A percentile compares a stretch with the other conserved stretches of the same genome.
Evolutionary conservation across 169 alveolate species (phyloP).

Genomic region (Eimeria praecox): DNA sequence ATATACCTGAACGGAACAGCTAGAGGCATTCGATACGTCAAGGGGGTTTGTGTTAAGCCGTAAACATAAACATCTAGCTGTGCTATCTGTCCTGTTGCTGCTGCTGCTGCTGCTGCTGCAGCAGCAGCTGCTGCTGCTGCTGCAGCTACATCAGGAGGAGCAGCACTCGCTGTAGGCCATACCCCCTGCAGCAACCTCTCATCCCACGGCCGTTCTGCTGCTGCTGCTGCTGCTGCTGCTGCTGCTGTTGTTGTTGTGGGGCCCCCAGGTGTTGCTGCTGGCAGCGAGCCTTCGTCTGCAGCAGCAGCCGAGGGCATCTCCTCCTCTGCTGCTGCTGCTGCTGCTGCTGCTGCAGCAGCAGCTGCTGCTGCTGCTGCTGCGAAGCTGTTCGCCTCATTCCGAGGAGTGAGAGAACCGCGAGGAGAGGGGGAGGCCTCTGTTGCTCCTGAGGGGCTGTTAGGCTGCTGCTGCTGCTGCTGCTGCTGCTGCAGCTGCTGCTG

Average conservation of each 20-base stretch:
- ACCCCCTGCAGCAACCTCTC: background rate
- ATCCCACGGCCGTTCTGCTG: constrained; percentile 21
- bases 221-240: background rate
- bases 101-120: constrained; percentile 28
- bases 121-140: constrained; percentile 13
- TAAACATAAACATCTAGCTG: constrained; percentile 49
- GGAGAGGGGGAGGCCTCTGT: constrained; percentile 25
- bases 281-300: background rate
- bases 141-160: constrained; percentile 12
- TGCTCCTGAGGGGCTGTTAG: background rate
- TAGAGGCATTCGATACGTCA: constrained; percentile 25
- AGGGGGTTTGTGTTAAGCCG: background rate
- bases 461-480: constrained; percentile 48
- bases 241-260: constrained; percentile 23
- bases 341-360: background rate
- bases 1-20: constrained; percentile 56
- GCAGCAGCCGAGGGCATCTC: background rate
- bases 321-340: constrained; percentile 2
- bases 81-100: constrained; percentile 19
- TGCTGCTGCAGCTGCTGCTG: constrained; percentile 4
- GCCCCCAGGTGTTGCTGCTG: background rate
- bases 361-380: background rate
- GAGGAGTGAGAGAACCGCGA: background rate
- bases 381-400: background rate
- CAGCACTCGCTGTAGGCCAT: background rate